These are phyloP conservation scores for Noccaea bulbosa DNA, from an alignment of 345 rosid species.

Conservation along the genomic window DNA sequence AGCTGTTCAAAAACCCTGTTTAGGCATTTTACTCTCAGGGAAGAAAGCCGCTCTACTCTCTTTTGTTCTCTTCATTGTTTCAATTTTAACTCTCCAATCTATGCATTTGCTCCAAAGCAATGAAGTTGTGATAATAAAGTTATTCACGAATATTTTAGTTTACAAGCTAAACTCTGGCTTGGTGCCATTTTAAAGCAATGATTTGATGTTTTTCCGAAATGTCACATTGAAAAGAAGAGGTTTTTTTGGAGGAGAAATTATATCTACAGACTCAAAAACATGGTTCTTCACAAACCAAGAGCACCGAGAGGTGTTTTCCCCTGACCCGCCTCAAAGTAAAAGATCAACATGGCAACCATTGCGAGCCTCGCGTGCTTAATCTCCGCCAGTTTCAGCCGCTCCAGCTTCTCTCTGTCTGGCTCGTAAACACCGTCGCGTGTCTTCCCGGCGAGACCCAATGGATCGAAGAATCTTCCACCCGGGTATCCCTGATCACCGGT, in stretches of 20 bases:
- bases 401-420: slow-evolving; percentile 81
- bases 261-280: slow-evolving; percentile 45
- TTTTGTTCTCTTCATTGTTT: slow-evolving; percentile 25
- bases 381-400: slow-evolving; percentile 91
- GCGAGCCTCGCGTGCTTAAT: slow-evolving; percentile 95
- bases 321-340: slow-evolving; percentile 97
- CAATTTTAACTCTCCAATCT: slow-evolving; percentile 14
- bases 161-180: slow-evolving; percentile 2
- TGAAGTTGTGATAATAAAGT: slow-evolving; percentile 34
- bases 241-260: slow-evolving; percentile 28
- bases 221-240: slow-evolving; percentile 31
- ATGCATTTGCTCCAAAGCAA: slow-evolving; percentile 17
- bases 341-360: slow-evolving; percentile 92
- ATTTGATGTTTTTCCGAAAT: slow-evolving; percentile 12
- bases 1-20: slow-evolving; percentile 27
- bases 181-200: slow-evolving; percentile 16
- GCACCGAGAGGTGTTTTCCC: slow-evolving; percentile 98
- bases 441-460: slow-evolving; percentile 75
- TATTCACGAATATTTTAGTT: not conserved
- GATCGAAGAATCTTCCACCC: slow-evolving; percentile 95
- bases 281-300: slow-evolving; percentile 72
- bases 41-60: slow-evolving; percentile 7
- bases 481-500: slow-evolving; percentile 99
- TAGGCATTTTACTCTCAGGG: slow-evolving; percentile 27
- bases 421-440: slow-evolving; percentile 65